Evolutionary conservation across 441 rosid species (phyloP).

Genomic region (Croton setiger): DNA sequence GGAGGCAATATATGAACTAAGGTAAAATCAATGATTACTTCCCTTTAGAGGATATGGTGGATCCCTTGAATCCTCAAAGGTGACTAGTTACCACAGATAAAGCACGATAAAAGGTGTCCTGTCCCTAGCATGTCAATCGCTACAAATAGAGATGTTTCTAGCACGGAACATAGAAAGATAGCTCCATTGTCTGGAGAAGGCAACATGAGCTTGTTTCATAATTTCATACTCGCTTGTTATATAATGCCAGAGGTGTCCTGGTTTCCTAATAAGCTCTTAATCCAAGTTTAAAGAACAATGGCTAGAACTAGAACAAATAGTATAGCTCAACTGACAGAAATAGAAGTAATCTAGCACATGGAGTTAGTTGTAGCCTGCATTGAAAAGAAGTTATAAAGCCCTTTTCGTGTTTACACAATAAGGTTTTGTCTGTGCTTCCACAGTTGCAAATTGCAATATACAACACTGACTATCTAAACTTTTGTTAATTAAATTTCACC

Average conservation of each 20-base stretch:
- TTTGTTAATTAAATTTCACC: background rate
- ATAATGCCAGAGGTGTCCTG: background rate
- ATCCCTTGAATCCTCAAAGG: background rate
- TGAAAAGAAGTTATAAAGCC: background rate
- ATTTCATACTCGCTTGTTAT: background rate
- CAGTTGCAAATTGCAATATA: slow-evolving; percentile 1
- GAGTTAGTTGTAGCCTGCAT: background rate
- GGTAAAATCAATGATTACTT: background rate
- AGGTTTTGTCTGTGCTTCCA: background rate
- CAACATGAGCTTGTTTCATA: background rate
- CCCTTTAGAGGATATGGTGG: background rate
- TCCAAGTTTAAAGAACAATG: background rate
- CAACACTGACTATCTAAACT: background rate
- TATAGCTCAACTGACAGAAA: background rate
- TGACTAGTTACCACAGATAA: background rate
- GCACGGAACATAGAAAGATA: background rate
- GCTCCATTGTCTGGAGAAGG: background rate
- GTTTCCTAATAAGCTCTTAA: background rate
- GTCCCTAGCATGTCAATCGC: background rate
- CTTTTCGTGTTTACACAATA: too few relatives aligned
- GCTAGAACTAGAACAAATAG: background rate
- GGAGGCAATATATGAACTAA: background rate
- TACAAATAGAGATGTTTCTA: background rate
- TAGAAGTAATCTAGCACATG: background rate
- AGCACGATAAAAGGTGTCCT: background rate